Conservation (phyloP, 495 filamentous ascomycete species). For the Diplogelasinospora grovesii region DNA sequence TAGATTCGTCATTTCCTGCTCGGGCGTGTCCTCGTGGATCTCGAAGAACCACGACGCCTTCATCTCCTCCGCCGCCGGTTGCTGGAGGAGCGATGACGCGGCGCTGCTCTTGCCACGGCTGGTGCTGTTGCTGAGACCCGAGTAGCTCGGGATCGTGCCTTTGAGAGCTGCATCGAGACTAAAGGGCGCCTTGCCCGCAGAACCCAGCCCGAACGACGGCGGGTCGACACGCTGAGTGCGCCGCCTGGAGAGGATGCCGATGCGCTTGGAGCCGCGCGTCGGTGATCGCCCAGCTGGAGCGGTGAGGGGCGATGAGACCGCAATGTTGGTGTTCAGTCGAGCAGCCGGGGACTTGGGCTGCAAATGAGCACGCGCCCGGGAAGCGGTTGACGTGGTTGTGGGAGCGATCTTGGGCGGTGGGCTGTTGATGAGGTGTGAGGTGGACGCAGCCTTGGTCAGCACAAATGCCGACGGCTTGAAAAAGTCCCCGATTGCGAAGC, state of each 20-base stretch:
- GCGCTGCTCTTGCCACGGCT: conserved; percentile 8
- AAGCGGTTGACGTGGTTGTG: too few relatives aligned
- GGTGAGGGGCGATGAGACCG: conserved; percentile 40
- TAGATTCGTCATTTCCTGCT: conserved; percentile 82
- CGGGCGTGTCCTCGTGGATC: conserved; percentile 86
- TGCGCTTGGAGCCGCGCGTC: conserved; percentile 49
- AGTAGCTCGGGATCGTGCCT: conserved; percentile 56
- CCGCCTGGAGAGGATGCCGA: conserved; percentile 55
- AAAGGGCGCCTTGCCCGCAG: conserved; percentile 54
- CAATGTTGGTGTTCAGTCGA: conserved; percentile 33
- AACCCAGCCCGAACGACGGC: conserved; percentile 34
- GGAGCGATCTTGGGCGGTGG: conserved; percentile 27
- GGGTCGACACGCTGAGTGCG: conserved; percentile 58
- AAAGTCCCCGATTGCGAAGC: conserved; percentile 46
- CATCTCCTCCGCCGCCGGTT: conserved; percentile 32
- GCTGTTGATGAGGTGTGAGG: conserved; percentile 19
- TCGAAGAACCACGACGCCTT: conserved; percentile 81
- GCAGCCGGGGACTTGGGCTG: conserved; percentile 41
- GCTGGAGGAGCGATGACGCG: conserved; percentile 10
- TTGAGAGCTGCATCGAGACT: conserved; percentile 72
- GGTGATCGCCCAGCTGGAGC: conserved; percentile 59
- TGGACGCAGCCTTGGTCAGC: conserved; percentile 35
- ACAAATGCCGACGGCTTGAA: conserved; percentile 39
- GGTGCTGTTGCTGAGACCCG: conserved; percentile 23
- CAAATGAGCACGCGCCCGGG: conserved; percentile 33